Base-by-base conservation (phyloP, 2,329 filamentous ascomycete genomes). In the Fusarium protoensiforme region DNA sequence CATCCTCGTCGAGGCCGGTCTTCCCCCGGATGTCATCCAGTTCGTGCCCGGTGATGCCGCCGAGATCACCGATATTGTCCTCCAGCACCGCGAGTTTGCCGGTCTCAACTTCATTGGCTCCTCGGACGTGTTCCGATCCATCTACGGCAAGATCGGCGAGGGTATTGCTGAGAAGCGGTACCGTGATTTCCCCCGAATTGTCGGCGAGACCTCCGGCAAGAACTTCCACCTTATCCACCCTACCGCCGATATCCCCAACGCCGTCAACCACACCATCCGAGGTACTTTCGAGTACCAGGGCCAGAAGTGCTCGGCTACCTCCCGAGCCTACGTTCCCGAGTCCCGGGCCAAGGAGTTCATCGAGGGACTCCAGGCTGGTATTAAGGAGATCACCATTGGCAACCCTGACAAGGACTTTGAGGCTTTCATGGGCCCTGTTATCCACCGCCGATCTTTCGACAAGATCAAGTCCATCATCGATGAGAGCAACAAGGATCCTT, bases 21-120 rank as follows among this genome's bases (percentile, higher is more conserved):
- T 98, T 56, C 96, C 95, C 24, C 89, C 90, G 75, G 91, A 96
- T 76, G 96, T 98, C 51, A 94, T 98, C 74, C 95, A 98, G 83
- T 98, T 98, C 80, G 90, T 98, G 6, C 95, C 95, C 3, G 96
- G 96, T 64, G 92, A 97, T 77, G 93, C 96, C 2, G 92, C 92
- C 60, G 90, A 94, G 82, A 90, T 98, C 65, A 98, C 95, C 58
- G 91, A 92, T 78, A 88, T 89, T 33, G 92, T 94, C 7, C 88
- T 98, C 46, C 86, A 87, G 39, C 94, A 96, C 85, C 90, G 86
- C 72, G 87, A 97, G 63, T 96, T 98, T 75, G 92, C 95, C 3
- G 92, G 94, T n/a, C 90, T 98, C 13, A 95, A 98, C 86, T 98
- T 95, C 86, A 98, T 95, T 1, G 96, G 96, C 70, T 96, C 93